A percentile compares a stretch with the other conserved stretches of the same genome.
phyloP scores from a whole-genome alignment of 495 filamentous ascomycete species.

The Tuber melanosporum region DNA sequence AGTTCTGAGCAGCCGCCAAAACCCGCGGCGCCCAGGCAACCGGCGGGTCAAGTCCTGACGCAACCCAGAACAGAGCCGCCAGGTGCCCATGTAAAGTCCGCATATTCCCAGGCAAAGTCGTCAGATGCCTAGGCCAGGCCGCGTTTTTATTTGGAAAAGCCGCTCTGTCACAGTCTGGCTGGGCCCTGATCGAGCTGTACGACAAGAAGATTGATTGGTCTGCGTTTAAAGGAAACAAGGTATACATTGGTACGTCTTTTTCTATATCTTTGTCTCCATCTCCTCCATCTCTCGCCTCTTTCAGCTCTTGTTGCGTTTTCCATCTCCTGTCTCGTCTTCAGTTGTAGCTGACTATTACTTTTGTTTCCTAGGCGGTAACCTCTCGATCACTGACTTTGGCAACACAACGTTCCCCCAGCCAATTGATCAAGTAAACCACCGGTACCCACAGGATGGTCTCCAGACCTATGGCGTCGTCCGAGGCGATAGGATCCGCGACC shows the following conservation, averaged over 20 bases:
- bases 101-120: no score
- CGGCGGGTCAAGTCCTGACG: no score
- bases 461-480: constrained; percentile 12
- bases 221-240: constrained; percentile 11
- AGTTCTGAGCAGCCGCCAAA: no score
- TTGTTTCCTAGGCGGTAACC: background rate
- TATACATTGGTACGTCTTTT: constrained; percentile 18
- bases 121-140: no score
- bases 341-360: background rate
- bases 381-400: background rate
- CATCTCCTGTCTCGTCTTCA: background rate
- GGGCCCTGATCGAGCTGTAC: constrained; percentile 9
- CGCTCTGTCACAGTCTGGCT: no score
- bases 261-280: constrained; percentile 3
- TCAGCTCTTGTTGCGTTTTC: background rate
- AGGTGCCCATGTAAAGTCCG: no score
- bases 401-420: background rate
- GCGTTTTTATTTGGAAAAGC: no score
- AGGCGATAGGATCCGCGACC: constrained; percentile 4
- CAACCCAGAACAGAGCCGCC: no score
- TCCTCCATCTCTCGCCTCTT: background rate
- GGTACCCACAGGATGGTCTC: background rate
- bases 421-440: background rate
- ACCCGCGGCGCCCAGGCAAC: no score
- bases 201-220: constrained; percentile 15